phyloP scores from a whole-genome alignment of 225 moss, liverwort and hornwort species.

The Marchantia polymorpha region DNA sequence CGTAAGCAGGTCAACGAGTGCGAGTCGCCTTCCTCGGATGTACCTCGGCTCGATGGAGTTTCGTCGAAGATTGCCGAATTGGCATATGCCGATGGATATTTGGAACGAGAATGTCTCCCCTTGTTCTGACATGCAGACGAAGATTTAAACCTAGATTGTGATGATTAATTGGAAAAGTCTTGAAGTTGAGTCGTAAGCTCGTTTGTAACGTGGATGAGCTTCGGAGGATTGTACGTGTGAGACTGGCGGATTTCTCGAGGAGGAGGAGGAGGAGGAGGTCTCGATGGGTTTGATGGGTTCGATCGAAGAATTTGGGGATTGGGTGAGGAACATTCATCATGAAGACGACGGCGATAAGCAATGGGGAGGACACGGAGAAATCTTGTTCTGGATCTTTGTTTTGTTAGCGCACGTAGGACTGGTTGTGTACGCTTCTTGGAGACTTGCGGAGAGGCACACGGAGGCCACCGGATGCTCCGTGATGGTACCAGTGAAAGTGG shows the following conservation, averaged over 20 bases:
- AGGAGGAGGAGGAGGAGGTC: background rate
- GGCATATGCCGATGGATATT: background rate
- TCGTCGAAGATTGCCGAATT: background rate
- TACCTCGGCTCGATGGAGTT: background rate
- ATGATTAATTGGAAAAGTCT: background rate
- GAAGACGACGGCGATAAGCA: constrained; percentile 28
- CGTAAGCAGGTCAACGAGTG: no score
- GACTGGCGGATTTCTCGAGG: background rate
- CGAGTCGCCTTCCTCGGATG: background rate
- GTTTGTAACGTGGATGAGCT: background rate
- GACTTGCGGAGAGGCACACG: constrained; percentile 71
- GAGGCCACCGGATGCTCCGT: constrained; percentile 85
- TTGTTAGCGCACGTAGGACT: constrained; percentile 44
- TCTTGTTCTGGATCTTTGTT: constrained; percentile 57
- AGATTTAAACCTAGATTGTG: background rate
- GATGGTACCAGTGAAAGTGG: constrained; percentile 47
- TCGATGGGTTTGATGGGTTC: background rate
- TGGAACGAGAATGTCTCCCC: no score
- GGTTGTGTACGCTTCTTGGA: constrained; percentile 65
- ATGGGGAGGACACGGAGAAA: constrained; percentile 58
- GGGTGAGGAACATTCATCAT: constrained; percentile 45
- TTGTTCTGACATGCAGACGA: no score
- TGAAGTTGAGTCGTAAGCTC: background rate
- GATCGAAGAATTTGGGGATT: background rate
- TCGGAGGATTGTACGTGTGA: no score